Evolutionary conservation across 2,329 filamentous ascomycete genomes (phyloP).

Genomic region (Beauveria sp.): DNA sequence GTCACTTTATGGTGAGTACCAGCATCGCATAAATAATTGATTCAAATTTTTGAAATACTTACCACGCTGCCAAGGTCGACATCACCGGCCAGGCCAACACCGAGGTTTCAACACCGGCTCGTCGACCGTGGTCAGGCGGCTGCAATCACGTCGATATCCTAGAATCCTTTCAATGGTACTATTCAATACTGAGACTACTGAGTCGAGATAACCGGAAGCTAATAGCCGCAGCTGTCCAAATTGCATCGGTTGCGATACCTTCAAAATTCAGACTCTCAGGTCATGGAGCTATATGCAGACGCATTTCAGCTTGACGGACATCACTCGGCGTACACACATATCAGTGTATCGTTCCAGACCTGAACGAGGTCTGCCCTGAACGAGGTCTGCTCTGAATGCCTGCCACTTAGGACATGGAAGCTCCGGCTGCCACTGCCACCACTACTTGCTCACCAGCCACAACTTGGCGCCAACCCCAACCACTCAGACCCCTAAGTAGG

Average conservation of each 20-base stretch:
- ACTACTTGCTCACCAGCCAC: neutral
- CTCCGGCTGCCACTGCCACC: too few species aligned
- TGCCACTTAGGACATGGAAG: neutral
- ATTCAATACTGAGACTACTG: neutral
- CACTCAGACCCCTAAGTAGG: too few species aligned
- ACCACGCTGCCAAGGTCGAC: conserved; percentile 3
- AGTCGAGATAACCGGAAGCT: neutral
- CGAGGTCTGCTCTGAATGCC: neutral
- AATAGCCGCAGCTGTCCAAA: neutral
- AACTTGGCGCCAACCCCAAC: neutral
- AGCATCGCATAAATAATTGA: neutral
- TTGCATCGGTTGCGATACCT: neutral
- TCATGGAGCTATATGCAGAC: neutral
- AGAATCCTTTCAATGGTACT: neutral
- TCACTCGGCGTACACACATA: too few species aligned
- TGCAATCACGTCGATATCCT: neutral
- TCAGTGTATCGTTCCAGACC: neutral
- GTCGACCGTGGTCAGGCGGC: neutral
- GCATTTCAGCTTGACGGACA: neutral
- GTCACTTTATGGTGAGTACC: neutral
- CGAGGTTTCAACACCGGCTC: conserved; percentile 1
- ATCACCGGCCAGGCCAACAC: neutral
- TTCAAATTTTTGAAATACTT: neutral
- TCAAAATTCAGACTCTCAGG: too few species aligned
- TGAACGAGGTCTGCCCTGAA: neutral